Conservation (phyloP, 2,329 filamentous ascomycete species). For the Calonectria pseudoturangicola region DNA sequence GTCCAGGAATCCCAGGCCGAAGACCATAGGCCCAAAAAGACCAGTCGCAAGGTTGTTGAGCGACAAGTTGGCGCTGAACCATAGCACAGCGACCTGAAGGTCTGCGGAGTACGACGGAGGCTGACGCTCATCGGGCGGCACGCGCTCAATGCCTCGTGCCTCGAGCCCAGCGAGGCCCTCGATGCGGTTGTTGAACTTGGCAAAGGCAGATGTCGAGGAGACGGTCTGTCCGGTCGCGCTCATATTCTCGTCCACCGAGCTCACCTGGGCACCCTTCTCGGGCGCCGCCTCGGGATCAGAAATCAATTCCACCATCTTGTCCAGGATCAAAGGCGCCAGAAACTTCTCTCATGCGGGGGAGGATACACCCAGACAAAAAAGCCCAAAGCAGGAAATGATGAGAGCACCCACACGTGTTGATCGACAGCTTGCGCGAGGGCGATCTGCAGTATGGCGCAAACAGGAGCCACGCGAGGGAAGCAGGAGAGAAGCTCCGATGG, state of each 20-base stretch:
- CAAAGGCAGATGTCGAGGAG: slow-evolving; percentile 33
- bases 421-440: slow-evolving; percentile 11
- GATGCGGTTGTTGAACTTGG: slow-evolving; percentile 46
- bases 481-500: slow-evolving; percentile 10
- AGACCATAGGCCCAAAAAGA: slow-evolving; percentile 80
- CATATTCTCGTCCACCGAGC: slow-evolving; percentile 33
- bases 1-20: slow-evolving; percentile 83
- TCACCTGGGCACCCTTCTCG: slow-evolving; percentile 44
- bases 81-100: slow-evolving; percentile 63
- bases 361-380: too few relatives aligned
- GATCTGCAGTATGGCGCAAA: slow-evolving; percentile 21
- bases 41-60: slow-evolving; percentile 78
- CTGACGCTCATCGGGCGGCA: slow-evolving; percentile 61
- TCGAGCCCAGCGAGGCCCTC: slow-evolving; percentile 61
- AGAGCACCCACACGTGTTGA: slow-evolving; percentile 5
- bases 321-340: neutral
- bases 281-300: slow-evolving; percentile 40
- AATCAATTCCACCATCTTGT: slow-evolving; percentile 34
- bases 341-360: too few relatives aligned
- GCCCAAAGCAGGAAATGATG: neutral
- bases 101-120: slow-evolving; percentile 58
- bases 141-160: slow-evolving; percentile 63
- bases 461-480: slow-evolving; percentile 10
- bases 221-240: slow-evolving; percentile 28
- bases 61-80: slow-evolving; percentile 67